Evolutionary conservation across 495 filamentous ascomycete species (phyloP).

Genomic region (Staphylotrichum longicolle): DNA sequence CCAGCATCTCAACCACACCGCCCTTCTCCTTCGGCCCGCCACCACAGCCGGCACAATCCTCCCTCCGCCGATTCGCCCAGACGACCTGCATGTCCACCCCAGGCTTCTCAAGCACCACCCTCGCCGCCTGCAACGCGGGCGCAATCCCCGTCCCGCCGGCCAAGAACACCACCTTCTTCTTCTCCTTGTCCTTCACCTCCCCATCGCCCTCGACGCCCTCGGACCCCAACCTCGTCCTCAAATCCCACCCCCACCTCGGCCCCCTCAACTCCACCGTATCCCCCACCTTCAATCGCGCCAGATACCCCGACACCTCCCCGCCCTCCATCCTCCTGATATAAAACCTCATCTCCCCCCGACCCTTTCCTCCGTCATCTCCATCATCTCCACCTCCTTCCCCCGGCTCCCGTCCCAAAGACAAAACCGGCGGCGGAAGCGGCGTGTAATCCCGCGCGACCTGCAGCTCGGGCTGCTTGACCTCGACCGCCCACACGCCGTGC

Average conservation of each 20-base stretch:
- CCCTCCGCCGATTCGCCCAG: constrained; percentile 45
- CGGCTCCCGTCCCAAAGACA: neutral
- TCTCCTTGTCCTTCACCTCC: neutral
- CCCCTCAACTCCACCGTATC: constrained; percentile 71
- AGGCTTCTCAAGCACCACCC: constrained; percentile 49
- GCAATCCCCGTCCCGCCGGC: constrained; percentile 94
- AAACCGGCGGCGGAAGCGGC: constrained; percentile 63
- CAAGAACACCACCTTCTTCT: constrained; percentile 65
- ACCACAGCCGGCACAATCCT: constrained; percentile 29
- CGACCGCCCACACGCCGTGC: constrained; percentile 75
- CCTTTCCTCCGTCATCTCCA: neutral
- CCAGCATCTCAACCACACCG: constrained; percentile 59
- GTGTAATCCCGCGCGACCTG: constrained; percentile 90
- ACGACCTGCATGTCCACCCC: constrained; percentile 48
- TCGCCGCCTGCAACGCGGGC: constrained; percentile 77
- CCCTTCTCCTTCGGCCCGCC: neutral
- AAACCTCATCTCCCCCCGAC: constrained; percentile 40
- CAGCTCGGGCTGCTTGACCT: constrained; percentile 89
- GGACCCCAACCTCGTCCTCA: constrained; percentile 44
- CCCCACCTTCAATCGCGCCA: constrained; percentile 60
- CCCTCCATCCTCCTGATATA: constrained; percentile 48
- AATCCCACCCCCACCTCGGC: constrained; percentile 67
- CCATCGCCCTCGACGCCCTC: neutral
- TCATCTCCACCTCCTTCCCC: constrained; percentile 52
- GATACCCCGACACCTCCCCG: constrained; percentile 60